These are phyloP conservation scores for Penicillium arizonense DNA, from an alignment of 495 filamentous ascomycete species.

Conservation along the genomic window DNA sequence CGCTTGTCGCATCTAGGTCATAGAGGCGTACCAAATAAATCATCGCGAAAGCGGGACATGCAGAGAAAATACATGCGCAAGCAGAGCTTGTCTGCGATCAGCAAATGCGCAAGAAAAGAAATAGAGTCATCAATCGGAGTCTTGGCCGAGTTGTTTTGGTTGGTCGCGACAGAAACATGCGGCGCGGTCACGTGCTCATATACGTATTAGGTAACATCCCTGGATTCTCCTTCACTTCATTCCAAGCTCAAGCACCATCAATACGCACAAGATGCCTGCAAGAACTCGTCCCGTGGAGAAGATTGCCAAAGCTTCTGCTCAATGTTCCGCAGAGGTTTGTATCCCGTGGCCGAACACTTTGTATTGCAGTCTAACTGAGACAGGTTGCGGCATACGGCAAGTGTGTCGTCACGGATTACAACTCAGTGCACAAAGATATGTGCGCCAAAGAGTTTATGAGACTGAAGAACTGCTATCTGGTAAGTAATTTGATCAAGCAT, in stretches of 20 bases:
- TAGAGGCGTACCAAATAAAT: constrained; percentile 47
- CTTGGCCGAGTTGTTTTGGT: constrained; percentile 25
- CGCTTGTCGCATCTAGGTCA: constrained; percentile 52
- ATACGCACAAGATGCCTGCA: constrained; percentile 28
- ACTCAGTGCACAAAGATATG: constrained; percentile 86
- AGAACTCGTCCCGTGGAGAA: constrained; percentile 76
- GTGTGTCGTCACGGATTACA: constrained; percentile 90
- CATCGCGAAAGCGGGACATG: constrained; percentile 34
- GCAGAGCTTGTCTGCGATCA: constrained; percentile 15
- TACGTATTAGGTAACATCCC: constrained; percentile 21
- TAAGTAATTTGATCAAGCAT: constrained; percentile 38
- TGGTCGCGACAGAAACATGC: constrained; percentile 31
- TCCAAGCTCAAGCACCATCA: neutral
- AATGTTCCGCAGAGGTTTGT: constrained; percentile 79
- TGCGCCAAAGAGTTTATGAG: constrained; percentile 82
- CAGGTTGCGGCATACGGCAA: constrained; percentile 87
- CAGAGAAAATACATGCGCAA: constrained; percentile 13
- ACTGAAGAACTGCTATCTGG: constrained; percentile 86
- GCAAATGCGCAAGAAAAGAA: constrained; percentile 7
- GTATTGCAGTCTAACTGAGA: constrained; percentile 10
- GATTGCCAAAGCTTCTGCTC: constrained; percentile 76
- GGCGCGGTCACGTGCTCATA: constrained; percentile 15
- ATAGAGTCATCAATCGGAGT: constrained; percentile 3
- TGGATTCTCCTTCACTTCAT: neutral
- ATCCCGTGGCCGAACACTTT: neutral